phyloP scores from a whole-genome alignment of 495 filamentous ascomycete species.

The Articulospora tetracladia region DNA sequence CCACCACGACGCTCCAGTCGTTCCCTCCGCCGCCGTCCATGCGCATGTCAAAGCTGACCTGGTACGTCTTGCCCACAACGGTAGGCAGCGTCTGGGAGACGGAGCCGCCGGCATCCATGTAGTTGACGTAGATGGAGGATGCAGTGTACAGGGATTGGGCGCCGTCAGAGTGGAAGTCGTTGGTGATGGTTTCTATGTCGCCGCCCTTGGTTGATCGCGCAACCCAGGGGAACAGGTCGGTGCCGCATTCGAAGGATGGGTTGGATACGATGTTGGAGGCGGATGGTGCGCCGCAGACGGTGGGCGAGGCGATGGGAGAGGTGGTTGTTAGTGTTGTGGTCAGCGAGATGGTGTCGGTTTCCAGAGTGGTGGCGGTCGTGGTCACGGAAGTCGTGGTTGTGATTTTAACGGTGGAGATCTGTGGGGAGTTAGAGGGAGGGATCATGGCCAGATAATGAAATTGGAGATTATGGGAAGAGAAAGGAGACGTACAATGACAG shows the following conservation, averaged over 20 bases:
- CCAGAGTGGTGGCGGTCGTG: neutral
- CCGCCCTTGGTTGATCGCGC: neutral
- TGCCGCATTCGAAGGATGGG: neutral
- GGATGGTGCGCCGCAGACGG: neutral
- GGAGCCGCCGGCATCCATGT: neutral
- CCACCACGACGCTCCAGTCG: neutral
- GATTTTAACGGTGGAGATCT: neutral
- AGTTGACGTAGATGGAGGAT: neutral
- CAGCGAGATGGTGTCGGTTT: neutral
- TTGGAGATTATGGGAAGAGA: neutral
- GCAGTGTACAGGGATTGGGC: neutral
- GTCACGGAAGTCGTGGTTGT: neutral
- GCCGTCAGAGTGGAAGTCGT: neutral
- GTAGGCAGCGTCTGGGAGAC: neutral
- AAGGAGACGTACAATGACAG: neutral
- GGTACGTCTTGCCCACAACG: neutral
- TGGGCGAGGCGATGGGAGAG: neutral
- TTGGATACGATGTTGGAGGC: neutral
- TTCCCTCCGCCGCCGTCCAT: neutral
- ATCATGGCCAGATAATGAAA: neutral
- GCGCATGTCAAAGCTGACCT: neutral
- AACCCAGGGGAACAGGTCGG: neutral
- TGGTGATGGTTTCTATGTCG: neutral
- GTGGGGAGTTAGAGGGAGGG: neutral
- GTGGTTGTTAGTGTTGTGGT: neutral